Evolutionary conservation across 257 asterid genomes (phyloP).

Genomic region (Paraleonurus japonicus): DNA sequence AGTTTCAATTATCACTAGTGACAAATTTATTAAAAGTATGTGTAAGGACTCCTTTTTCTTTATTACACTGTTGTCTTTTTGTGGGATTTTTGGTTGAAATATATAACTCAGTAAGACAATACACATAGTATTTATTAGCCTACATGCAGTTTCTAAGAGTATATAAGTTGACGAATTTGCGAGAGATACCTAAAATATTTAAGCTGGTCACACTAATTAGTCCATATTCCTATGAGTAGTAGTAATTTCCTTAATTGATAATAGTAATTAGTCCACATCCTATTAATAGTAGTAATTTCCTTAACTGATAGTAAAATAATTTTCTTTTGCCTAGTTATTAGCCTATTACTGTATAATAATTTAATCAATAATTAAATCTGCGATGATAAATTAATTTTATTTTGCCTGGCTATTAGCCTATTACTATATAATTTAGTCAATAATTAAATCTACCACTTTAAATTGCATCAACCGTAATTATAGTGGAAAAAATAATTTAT

Average conservation of each 20-base stretch:
- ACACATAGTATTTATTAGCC: not conserved
- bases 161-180: not conserved
- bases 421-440: not conserved
- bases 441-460: not conserved
- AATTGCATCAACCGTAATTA: not conserved
- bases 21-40: not conserved
- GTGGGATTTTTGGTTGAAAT: not conserved
- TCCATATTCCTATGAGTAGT: not conserved
- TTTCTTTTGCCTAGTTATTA: not conserved
- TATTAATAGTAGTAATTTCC: not conserved
- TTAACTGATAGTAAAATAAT: not conserved
- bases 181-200: constrained; percentile 1
- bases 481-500: no score
- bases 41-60: not conserved
- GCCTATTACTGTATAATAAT: not conserved
- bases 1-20: not conserved
- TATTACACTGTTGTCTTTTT: not conserved
- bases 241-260: not conserved
- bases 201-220: not conserved
- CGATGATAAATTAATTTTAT: not conserved
- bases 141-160: not conserved
- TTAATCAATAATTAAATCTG: not conserved
- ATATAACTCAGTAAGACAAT: not conserved
- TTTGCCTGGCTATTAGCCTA: not conserved
- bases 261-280: not conserved